Base-by-base conservation (phyloP, 1,139 yeast species). In the Candida frijolesensis region DNA sequence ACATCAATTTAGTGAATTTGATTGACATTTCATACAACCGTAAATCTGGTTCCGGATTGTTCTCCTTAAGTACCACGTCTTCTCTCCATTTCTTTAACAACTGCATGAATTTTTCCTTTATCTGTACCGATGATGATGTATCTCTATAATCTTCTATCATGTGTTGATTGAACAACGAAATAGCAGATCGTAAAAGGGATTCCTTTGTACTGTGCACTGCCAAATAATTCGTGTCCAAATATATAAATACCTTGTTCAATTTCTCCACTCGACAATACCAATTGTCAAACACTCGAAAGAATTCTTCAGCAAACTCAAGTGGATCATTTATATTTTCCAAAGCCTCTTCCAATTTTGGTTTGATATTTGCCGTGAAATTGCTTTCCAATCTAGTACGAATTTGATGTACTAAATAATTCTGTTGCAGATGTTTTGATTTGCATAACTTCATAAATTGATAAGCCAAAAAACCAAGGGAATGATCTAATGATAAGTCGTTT, bases 161-260 rank as follows among this genome's bases (percentile, higher is more conserved):
- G 33, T 57, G 53, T 9, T 63, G 60, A 4, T 62, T 56, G 32
- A 66, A 61, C 18, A 63, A 53, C 4, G 47, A 51, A 18, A 61
- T 47, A 0, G 76, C 76, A 49, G 50, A 57, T 44, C 64, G 63
- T 38, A 62, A 46, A 8, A 74, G 66, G 42, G 65, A 62, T 40
- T 60, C 54, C 49, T 66, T 68, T 8, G 58, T 51, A 4, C 68
- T 66, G 50, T 73, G 78, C 43, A 57, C 68, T 44, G 64, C 57
- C 25, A 74, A 60, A 51, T 75, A 75, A 9, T 64, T 61, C 29
- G 71, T 54, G 55, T 75, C 79, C 48, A 74, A 57, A 52, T 70
- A 74, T 7, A 72, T 53, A 50, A 73, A 74, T 10, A 74, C 48
- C 49, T 67, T 70, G 44, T 65, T 58, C 34, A 75, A 56, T 9